These are phyloP conservation scores for Phialophora verrucosa DNA, from an alignment of 2,329 filamentous ascomycete genomes.

Conservation along the genomic window DNA sequence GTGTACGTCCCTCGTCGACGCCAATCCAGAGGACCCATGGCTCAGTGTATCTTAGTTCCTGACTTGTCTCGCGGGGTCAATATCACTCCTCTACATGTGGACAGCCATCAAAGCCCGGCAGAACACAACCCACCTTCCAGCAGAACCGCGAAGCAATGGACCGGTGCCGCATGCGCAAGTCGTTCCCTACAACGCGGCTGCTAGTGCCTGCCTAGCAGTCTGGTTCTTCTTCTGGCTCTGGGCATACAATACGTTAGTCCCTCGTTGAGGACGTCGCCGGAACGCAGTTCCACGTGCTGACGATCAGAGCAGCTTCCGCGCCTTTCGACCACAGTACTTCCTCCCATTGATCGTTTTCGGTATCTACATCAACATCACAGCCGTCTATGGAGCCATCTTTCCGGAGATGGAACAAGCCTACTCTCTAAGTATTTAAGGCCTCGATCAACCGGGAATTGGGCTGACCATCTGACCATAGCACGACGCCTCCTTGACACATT, in stretches of 20 bases:
- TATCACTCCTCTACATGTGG: constrained; percentile 70
- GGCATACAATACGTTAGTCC: constrained; percentile 33
- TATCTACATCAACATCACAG: constrained; percentile 70
- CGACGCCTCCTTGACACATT: constrained; percentile 64
- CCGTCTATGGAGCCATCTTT: constrained; percentile 67
- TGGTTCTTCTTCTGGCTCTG: constrained; percentile 73
- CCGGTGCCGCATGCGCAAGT: constrained; percentile 37
- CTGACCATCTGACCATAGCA: constrained; percentile 48
- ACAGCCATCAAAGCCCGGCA: constrained; percentile 68
- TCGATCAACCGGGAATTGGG: neutral
- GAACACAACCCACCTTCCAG: constrained; percentile 57
- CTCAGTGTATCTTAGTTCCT: constrained; percentile 41
- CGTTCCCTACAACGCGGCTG: constrained; percentile 70
- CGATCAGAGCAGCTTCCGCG: constrained; percentile 57
- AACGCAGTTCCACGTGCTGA: constrained; percentile 1
- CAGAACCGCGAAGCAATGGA: constrained; percentile 25
- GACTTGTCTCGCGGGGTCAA: constrained; percentile 63
- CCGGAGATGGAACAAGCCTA: constrained; percentile 52
- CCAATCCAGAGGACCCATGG: neutral
- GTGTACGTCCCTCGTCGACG: constrained; percentile 44
- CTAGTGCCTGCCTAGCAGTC: constrained; percentile 70
- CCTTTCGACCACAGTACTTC: constrained; percentile 69
- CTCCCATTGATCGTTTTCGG: constrained; percentile 72
- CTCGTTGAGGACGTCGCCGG: neutral
- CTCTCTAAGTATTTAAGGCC: constrained; percentile 16